These are phyloP conservation scores for Trypanosomatidae sp. DNA, from an alignment of 208 protist genomes.

Conservation along the genomic window DNA sequence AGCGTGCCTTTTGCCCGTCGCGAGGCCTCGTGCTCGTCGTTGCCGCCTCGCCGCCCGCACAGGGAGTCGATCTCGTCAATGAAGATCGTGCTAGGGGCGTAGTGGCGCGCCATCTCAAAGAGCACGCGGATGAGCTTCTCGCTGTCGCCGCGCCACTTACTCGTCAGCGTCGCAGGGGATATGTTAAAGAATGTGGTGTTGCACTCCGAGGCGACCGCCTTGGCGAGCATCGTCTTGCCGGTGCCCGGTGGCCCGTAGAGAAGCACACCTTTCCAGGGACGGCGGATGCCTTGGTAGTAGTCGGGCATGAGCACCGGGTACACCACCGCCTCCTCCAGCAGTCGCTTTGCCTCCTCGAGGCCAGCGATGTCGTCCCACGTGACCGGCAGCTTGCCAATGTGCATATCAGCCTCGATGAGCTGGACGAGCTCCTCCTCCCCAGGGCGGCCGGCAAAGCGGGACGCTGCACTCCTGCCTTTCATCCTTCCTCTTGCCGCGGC, in stretches of 20 bases:
- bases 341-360: conserved; percentile 87
- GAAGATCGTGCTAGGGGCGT: conserved; percentile 94
- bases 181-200: conserved; percentile 96
- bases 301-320: conserved; percentile 93
- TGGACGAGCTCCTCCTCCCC: conserved; percentile 85
- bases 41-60: conserved; percentile 83
- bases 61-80: conserved; percentile 97
- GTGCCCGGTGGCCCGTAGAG: conserved; percentile 93
- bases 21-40: conserved; percentile 89
- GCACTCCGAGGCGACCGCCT: conserved; percentile 91
- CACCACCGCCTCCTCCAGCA: conserved; percentile 93
- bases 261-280: conserved; percentile 92
- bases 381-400: conserved; percentile 60
- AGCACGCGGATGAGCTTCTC: conserved; percentile 94
- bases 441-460: conserved; percentile 56
- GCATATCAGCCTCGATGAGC: conserved; percentile 87
- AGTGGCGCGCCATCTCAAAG: conserved; percentile 92
- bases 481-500: not conserved
- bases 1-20: conserved; percentile 99
- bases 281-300: conserved; percentile 91
- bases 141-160: conserved; percentile 94
- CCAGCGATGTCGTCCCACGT: conserved; percentile 92
- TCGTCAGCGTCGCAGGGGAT: conserved; percentile 89
- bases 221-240: conserved; percentile 94
- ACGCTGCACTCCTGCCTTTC: conserved; percentile 23